A percentile compares a stretch with the other conserved stretches of the same genome.
These are phyloP conservation scores for Patellifolia procumbens DNA, from an alignment of 179 eudicot genomes.

Conservation along the genomic window DNA sequence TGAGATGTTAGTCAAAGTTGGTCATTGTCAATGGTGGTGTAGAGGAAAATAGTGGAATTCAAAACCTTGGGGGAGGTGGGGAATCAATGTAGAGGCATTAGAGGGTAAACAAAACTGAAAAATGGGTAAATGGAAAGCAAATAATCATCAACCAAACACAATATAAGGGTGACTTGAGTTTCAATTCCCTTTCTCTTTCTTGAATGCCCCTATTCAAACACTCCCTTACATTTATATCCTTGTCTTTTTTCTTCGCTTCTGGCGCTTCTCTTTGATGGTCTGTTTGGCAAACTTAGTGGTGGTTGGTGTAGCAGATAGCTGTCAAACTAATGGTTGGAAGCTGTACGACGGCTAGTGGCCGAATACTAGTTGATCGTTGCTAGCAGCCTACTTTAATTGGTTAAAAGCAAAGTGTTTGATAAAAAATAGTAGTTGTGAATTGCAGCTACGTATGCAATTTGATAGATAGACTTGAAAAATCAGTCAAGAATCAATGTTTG, in stretches of 20 bases:
- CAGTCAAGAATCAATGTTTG: neutral
- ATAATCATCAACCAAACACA: no score
- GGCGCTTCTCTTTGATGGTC: neutral
- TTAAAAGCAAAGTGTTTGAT: neutral
- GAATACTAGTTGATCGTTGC: neutral
- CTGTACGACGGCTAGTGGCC: neutral
- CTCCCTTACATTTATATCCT: no score
- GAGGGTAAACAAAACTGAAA: no score
- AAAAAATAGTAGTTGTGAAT: neutral
- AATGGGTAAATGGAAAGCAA: no score
- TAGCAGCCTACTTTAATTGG: neutral
- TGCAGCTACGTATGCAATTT: neutral
- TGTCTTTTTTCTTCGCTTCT: neutral
- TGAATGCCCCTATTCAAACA: no score
- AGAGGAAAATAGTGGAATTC: no score
- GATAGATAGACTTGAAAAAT: neutral
- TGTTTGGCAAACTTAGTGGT: neutral
- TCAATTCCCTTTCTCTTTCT: no score
- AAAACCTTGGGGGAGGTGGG: no score
- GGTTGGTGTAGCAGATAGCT: neutral
- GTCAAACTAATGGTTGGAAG: neutral
- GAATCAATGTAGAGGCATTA: no score
- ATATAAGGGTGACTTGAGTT: no score
- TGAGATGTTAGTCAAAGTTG: no score
- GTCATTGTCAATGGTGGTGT: no score